Percentiles rank a stretch among this genome's conserved stretches.
Conservation (phyloP, 192 early-diverging fungal species). For the Coemansia sp. region DNA sequence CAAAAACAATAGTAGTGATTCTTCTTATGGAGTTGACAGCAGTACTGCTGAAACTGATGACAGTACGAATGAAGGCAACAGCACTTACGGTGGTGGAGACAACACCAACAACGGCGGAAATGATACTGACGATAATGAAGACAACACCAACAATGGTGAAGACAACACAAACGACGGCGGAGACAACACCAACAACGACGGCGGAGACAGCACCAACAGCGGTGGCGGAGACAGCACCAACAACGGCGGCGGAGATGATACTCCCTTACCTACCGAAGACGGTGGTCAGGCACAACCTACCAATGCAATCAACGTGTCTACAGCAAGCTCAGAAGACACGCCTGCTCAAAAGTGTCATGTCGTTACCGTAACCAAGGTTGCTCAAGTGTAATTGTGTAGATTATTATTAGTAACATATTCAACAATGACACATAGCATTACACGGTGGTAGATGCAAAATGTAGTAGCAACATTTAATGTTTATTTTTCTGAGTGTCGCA, state of each 20-base stretch:
- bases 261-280: not conserved
- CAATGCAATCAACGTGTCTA: not conserved
- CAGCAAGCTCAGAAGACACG: not conserved
- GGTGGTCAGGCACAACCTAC: not conserved
- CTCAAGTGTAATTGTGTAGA: not conserved
- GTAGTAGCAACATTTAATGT: too few species aligned
- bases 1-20: too few species aligned
- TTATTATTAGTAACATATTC: too few species aligned
- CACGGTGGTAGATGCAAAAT: too few species aligned
- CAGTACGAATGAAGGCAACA: not conserved
- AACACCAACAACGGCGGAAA: not conserved
- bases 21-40: not conserved
- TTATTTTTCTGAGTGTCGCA: too few species aligned
- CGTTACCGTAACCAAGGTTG: not conserved
- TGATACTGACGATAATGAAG: not conserved
- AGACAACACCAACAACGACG: not conserved
- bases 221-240: not conserved
- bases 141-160: not conserved
- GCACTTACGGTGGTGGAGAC: not conserved
- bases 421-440: too few species aligned
- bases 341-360: not conserved
- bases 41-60: not conserved
- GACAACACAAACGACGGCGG: not conserved
- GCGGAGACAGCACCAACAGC: too few species aligned
- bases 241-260: not conserved